Percentiles rank a stretch among this genome's conserved stretches.
Evolutionary conservation across 345 rosid genomes (phyloP).

Genomic region (Excoecaria cochinchinensis): DNA sequence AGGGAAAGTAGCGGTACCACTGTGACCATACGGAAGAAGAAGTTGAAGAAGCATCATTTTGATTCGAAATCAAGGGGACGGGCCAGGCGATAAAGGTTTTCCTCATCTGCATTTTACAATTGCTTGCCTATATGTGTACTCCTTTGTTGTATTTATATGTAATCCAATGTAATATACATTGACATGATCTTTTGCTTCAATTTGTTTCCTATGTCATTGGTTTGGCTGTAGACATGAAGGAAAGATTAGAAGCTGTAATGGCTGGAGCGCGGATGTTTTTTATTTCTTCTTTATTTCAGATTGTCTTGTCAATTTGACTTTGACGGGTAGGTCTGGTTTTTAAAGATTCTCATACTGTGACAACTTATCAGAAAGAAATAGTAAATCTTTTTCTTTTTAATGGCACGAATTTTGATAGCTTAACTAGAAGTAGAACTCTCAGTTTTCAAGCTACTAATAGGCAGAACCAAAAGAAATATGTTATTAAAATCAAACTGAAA

Average conservation of each 20-base stretch:
- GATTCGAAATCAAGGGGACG: conserved; percentile 62
- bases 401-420: too few species aligned
- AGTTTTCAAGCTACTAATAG: too few species aligned
- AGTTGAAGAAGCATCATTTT: conserved; percentile 75
- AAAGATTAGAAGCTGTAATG: background rate
- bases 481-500: too few species aligned
- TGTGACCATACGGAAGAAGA: conserved; percentile 56
- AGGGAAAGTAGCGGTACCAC: conserved; percentile 45
- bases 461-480: too few species aligned
- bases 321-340: too few species aligned
- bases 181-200: background rate
- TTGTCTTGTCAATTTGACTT: too few species aligned
- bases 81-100: conserved; percentile 32
- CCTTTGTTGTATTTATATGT: background rate
- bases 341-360: too few species aligned
- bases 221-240: background rate
- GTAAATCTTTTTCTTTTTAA: too few species aligned
- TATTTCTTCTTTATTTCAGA: too few species aligned
- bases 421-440: too few species aligned
- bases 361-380: too few species aligned
- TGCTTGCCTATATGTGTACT: background rate
- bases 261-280: too few species aligned
- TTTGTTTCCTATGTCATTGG: background rate
- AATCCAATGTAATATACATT: conserved; percentile 3
- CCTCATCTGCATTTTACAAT: background rate